Evolutionary conservation across 1,284 basidiomycete genomes (phyloP).

Genomic region (Rhodotorula sp.): DNA sequence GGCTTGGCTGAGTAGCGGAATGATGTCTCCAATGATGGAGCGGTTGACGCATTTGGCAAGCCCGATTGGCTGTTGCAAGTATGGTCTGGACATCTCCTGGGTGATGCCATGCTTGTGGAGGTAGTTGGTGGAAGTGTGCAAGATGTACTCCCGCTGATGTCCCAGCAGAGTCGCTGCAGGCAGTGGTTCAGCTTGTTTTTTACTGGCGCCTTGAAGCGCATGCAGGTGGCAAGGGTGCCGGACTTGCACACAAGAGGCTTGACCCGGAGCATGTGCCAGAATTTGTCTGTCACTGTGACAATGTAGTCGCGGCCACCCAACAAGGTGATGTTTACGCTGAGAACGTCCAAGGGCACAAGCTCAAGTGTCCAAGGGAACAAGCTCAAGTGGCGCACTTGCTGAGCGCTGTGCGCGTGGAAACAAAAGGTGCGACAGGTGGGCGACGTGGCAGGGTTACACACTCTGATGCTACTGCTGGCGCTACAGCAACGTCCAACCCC

Average conservation of each 20-base stretch:
- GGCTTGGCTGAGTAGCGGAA: constrained; percentile 46
- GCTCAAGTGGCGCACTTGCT: constrained; percentile 7
- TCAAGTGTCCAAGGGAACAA: no score
- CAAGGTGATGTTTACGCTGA: constrained; percentile 48
- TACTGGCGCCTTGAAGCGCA: constrained; percentile 47
- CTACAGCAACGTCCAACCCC: no score
- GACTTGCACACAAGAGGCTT: constrained; percentile 50
- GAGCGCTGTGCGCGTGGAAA: constrained; percentile 4
- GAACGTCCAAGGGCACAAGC: constrained; percentile 53
- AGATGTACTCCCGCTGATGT: constrained; percentile 51
- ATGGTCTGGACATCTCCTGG: constrained; percentile 51
- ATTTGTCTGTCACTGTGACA: constrained; percentile 53
- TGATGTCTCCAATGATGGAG: constrained; percentile 46
- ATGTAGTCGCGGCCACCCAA: constrained; percentile 49
- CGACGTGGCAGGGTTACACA: constrained; percentile 1
- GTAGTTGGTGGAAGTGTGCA: constrained; percentile 44
- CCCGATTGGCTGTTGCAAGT: constrained; percentile 52
- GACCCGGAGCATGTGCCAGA: constrained; percentile 42
- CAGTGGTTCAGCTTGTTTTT: constrained; percentile 42
- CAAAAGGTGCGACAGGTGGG: no score
- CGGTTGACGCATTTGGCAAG: constrained; percentile 47
- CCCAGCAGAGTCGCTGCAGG: constrained; percentile 50
- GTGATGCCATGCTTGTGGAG: constrained; percentile 49
- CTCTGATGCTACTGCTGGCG: no score
- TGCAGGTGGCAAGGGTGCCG: constrained; percentile 49